phyloP scores from a whole-genome alignment of 2,329 filamentous ascomycete genomes.

The Leptodontidium sp. region DNA sequence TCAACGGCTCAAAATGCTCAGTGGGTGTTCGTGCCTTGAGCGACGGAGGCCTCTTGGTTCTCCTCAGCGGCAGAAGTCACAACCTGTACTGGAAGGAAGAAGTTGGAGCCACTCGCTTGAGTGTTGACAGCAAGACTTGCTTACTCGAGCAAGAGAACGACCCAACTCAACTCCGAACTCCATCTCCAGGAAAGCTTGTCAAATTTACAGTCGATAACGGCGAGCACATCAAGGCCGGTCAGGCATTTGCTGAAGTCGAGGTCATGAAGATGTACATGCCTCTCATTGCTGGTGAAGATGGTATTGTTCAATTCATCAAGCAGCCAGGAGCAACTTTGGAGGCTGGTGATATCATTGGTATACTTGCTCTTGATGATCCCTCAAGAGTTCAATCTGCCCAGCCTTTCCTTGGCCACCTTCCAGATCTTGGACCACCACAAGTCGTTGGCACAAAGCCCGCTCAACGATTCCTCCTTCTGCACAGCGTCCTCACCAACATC shows the following conservation, averaged over 20 bases:
- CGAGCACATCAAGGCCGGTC: slow-evolving; percentile 88
- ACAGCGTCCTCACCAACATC: slow-evolving; percentile 84
- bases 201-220: slow-evolving; percentile 98
- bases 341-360: slow-evolving; percentile 98
- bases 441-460: slow-evolving; percentile 90
- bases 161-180: slow-evolving; percentile 93
- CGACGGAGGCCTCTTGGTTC: slow-evolving; percentile 90
- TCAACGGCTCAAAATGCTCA: slow-evolving; percentile 96
- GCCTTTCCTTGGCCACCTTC: slow-evolving; percentile 90
- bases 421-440: slow-evolving; percentile 84
- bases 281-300: slow-evolving; percentile 91
- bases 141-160: slow-evolving; percentile 98
- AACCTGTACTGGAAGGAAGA: slow-evolving; percentile 99
- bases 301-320: slow-evolving; percentile 97
- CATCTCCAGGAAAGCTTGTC: slow-evolving; percentile 96
- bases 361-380: slow-evolving; percentile 93
- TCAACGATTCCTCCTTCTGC: slow-evolving; percentile 82
- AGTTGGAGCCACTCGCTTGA: slow-evolving; percentile 92
- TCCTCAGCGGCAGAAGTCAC: slow-evolving; percentile 92
- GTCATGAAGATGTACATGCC: slow-evolving; percentile 99
- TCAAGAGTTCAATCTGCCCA: slow-evolving; percentile 96
- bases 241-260: slow-evolving; percentile 95
- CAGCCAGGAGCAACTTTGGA: slow-evolving; percentile 97
- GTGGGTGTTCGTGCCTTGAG: slow-evolving; percentile 92
- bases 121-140: slow-evolving; percentile 98